A percentile compares a stretch with the other conserved stretches of the same genome.
phyloP scores from a whole-genome alignment of 148 eudicot genomes.

The Heliosperma pusillum region DNA sequence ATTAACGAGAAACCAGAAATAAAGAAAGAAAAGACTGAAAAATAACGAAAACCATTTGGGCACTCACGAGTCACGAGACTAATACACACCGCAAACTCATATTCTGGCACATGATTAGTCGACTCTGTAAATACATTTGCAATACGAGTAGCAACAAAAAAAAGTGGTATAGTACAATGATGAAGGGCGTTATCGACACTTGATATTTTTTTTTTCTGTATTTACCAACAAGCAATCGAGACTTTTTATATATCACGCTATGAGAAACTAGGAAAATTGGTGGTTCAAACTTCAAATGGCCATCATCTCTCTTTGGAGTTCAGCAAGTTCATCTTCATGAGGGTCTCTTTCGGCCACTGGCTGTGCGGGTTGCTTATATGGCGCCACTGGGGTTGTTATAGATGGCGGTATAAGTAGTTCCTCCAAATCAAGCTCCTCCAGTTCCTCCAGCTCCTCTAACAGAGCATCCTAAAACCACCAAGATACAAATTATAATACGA shows the following conservation, averaged over 20 bases:
- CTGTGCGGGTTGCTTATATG: constrained; percentile 33
- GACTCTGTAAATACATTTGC: background rate
- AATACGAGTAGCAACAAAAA: background rate
- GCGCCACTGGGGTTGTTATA: constrained; percentile 36
- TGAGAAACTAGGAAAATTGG: background rate
- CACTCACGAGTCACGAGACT: no score
- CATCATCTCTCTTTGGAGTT: constrained; percentile 60
- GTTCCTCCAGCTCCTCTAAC: constrained; percentile 69
- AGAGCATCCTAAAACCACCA: constrained; percentile 49
- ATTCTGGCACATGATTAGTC: background rate
- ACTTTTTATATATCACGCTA: no score
- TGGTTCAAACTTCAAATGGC: constrained; percentile 32
- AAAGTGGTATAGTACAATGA: constrained; percentile 2
- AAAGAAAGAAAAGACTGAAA: no score
- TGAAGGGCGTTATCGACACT: constrained; percentile 22
- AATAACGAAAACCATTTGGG: no score
- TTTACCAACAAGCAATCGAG: constrained; percentile 4
- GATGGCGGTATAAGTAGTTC: constrained; percentile 66
- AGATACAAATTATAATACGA: background rate
- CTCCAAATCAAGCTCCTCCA: constrained; percentile 65
- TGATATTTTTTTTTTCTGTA: background rate
- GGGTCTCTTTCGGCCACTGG: constrained; percentile 41
- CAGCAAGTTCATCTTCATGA: constrained; percentile 68
- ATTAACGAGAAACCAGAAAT: no score
- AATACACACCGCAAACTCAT: background rate